These are phyloP conservation scores for Spergularia azorica DNA, from an alignment of 179 eudicot species.

Conservation along the genomic window DNA sequence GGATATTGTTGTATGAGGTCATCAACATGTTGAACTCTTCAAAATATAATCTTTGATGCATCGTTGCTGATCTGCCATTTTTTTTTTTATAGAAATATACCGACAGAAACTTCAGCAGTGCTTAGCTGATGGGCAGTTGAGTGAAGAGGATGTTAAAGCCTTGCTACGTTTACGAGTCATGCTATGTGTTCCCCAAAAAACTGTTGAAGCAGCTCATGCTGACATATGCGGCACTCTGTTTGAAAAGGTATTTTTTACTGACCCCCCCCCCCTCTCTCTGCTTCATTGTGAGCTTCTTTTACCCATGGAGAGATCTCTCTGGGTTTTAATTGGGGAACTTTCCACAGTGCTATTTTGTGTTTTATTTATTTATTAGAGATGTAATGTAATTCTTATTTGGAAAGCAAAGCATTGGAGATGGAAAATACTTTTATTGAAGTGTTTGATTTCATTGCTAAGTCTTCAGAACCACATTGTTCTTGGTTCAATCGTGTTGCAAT, in stretches of 20 bases:
- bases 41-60: not conserved
- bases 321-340: not conserved
- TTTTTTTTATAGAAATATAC: slow-evolving; percentile 62
- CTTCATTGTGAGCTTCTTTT: slow-evolving; percentile 13
- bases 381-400: not conserved
- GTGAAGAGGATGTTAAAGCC: slow-evolving; percentile 71
- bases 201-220: slow-evolving; percentile 87
- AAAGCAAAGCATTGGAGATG: not conserved
- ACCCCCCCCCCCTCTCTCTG: slow-evolving; percentile 13
- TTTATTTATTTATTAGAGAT: not conserved
- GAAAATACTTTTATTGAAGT: slow-evolving; percentile 1
- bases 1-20: not conserved
- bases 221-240: slow-evolving; percentile 82
- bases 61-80: not conserved
- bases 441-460: not conserved
- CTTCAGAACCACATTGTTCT: no score
- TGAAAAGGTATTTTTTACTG: slow-evolving; percentile 58
- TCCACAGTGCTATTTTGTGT: not conserved
- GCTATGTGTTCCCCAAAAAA: slow-evolving; percentile 82
- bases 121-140: slow-evolving; percentile 76
- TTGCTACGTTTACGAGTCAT: slow-evolving; percentile 72
- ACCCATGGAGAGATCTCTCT: not conserved
- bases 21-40: not conserved
- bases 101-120: slow-evolving; percentile 82
- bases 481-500: no score